phyloP scores from a whole-genome alignment of 2,329 filamentous ascomycete genomes.

The Colletotrichum agaves region DNA sequence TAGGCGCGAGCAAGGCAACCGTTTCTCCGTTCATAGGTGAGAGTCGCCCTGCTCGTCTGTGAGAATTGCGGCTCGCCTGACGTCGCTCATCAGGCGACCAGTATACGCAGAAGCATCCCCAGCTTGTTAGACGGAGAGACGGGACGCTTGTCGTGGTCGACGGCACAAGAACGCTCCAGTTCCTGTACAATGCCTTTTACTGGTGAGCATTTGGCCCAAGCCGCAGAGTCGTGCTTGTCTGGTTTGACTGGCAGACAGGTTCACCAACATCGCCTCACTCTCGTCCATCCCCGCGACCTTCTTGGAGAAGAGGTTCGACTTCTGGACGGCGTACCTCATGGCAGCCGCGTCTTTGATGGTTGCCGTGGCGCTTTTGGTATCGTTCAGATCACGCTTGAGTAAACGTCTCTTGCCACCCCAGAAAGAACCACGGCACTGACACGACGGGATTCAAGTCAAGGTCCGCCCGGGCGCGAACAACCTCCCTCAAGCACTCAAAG shows the following conservation, averaged over 20 bases:
- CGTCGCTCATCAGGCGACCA: constrained; percentile 57
- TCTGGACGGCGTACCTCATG: constrained; percentile 68
- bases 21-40: constrained; percentile 47
- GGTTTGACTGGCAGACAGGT: constrained; percentile 44
- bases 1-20: constrained; percentile 70
- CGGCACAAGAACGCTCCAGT: constrained; percentile 64
- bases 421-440: neutral
- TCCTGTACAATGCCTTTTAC: constrained; percentile 74
- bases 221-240: neutral
- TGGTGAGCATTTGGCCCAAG: constrained; percentile 36
- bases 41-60: accelerated
- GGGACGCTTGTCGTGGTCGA: constrained; percentile 62
- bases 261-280: constrained; percentile 72
- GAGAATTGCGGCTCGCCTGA: neutral
- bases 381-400: constrained; percentile 34
- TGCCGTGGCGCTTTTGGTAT: constrained; percentile 48
- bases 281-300: constrained; percentile 69
- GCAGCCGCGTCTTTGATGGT: constrained; percentile 65
- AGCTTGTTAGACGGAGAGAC: constrained; percentile 31
- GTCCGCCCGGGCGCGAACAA: constrained; percentile 63
- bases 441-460: constrained; percentile 31
- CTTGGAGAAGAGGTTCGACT: constrained; percentile 69
- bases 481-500: constrained; percentile 66
- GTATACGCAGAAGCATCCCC: constrained; percentile 61
- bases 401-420: no score